Conservation (phyloP, 2,329 filamentous ascomycete genomes). For the Lasiodiplodia sp. region DNA sequence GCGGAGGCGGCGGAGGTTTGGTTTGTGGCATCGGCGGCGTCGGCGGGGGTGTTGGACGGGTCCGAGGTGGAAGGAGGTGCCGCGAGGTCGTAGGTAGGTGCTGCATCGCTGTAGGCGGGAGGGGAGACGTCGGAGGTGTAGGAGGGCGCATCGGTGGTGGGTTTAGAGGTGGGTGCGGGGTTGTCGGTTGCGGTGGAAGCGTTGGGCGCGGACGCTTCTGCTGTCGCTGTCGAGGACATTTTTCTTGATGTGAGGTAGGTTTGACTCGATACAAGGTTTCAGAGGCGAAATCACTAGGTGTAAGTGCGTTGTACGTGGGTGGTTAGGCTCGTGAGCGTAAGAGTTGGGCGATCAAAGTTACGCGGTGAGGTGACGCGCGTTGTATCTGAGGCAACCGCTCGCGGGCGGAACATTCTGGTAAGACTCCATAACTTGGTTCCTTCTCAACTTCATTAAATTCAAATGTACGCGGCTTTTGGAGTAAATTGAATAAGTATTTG, state of each 20-base stretch:
- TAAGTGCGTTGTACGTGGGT: background rate
- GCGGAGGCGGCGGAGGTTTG: background rate
- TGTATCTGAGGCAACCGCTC: constrained; percentile 11
- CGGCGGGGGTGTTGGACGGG: background rate
- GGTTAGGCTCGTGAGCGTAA: background rate
- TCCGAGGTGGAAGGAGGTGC: background rate
- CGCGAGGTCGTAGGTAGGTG: constrained; percentile 8
- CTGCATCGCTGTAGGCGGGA: constrained; percentile 6
- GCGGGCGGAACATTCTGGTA: constrained; percentile 4
- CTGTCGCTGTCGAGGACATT: background rate
- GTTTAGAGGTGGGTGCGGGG: constrained; percentile 6
- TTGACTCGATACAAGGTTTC: background rate
- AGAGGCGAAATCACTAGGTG: background rate
- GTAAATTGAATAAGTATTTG: background rate
- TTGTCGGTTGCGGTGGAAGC: constrained; percentile 7
- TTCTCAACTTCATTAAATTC: background rate
- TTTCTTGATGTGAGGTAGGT: background rate
- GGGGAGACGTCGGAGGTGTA: constrained; percentile 19
- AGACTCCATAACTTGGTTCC: background rate
- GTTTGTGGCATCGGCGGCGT: background rate
- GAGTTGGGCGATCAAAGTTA: background rate
- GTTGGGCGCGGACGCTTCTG: background rate
- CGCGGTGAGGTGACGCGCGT: background rate
- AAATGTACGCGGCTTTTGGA: background rate
- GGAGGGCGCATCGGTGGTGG: constrained; percentile 11